Base-by-base conservation (phyloP, 108 stramenopile genomes). In the Fragilaria crotonensis region DNA sequence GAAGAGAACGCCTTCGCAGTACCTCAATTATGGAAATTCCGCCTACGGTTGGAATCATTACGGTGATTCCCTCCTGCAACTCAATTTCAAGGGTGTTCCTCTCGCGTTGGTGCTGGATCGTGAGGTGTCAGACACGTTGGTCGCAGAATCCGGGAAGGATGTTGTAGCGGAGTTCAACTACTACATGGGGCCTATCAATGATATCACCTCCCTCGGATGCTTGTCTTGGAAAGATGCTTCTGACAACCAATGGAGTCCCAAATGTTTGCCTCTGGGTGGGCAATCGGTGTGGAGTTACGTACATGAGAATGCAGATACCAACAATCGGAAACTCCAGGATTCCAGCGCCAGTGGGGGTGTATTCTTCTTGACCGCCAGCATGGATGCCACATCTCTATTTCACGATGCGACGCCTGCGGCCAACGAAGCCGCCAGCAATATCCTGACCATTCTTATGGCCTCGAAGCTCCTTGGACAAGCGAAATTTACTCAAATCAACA, bases 321-420 rank as follows among this genome's bases (percentile, higher is more conserved):
- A 19, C 9, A 20, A 23, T 5, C 62, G 30, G 17, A 19, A 52
- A 19, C 21, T 26, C n/a, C 21, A 33, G 2, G 31, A 46, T 20
- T 26, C 19, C 45, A 41, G 14, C 14, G 36, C 11, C 36, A 41
- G 14, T 11, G 11, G 14, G 36, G 36, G 11, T 11, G 19, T 30
- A 9, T 41, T 41, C 14, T 41, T 41, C 36, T 41, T 41, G 36
- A 41, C 36, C 14, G 7, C 36, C 36, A 41, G 14, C 14, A 84
- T 83, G 32, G 90, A 91, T 64, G 73, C 86, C n/a, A 88, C 84
- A 0, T 76, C 79, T 29, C 74, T 91, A 78, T 91, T 91, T 60
- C 90, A 88, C 54, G 90, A 91, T 20, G 45, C 80, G 29, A 65
- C 58, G n/a, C 84, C 84, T 21, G 90, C 81, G 23, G 76, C 86